These are phyloP conservation scores for Lactifluus hygrophoroides DNA, from an alignment of 768 basidiomycete genomes.

Conservation along the genomic window DNA sequence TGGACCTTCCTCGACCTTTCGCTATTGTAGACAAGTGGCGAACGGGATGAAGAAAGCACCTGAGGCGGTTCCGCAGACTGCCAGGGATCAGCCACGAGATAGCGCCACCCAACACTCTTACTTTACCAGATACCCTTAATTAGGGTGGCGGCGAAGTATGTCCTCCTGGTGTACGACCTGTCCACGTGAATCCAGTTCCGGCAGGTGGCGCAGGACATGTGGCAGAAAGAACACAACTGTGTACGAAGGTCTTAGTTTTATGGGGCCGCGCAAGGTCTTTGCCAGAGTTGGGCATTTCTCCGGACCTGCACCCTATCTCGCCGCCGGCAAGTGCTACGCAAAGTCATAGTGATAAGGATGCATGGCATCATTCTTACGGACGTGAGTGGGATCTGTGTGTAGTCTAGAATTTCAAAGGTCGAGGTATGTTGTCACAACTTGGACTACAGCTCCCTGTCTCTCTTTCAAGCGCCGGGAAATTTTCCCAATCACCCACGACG, in stretches of 20 bases:
- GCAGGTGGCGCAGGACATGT: constrained; percentile 5
- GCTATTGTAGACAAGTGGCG: not conserved
- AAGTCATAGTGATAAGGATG: constrained; percentile 29
- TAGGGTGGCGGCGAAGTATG: not conserved
- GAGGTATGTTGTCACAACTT: constrained; percentile 47
- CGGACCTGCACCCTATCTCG: not conserved
- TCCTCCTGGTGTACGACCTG: not conserved
- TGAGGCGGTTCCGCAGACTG: not conserved
- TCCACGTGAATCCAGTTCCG: not conserved
- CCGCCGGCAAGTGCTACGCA: not conserved
- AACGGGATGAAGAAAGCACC: not conserved
- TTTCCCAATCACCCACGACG: constrained; percentile 39
- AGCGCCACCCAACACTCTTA: constrained; percentile 3
- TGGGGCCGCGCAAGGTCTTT: not conserved
- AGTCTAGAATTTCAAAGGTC: constrained; percentile 39
- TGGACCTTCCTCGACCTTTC: not conserved
- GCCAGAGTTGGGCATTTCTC: not conserved
- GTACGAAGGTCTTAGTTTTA: not conserved
- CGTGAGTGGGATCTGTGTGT: constrained; percentile 39
- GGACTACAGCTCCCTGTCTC: constrained; percentile 34
- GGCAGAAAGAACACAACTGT: not conserved
- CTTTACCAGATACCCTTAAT: not conserved
- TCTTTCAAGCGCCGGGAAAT: constrained; percentile 36
- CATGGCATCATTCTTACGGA: constrained; percentile 38
- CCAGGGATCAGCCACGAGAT: not conserved